Base-by-base conservation (phyloP, 2,329 filamentous ascomycete genomes). In the Fusarium brevicatenulatum region DNA sequence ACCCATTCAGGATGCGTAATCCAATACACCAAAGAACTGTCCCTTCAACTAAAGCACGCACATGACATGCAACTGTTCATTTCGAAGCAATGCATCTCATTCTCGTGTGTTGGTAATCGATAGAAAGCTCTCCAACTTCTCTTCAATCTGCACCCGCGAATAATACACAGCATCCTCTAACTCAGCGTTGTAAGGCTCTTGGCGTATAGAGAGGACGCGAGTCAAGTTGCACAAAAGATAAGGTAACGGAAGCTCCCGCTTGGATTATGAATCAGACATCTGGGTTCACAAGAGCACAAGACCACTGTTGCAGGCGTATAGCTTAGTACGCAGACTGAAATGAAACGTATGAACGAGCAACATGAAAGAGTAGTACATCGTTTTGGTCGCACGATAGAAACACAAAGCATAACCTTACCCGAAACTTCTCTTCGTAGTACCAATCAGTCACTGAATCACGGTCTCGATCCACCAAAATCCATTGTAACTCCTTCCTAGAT, bases 111-210 rank as follows among this genome's bases (percentile, higher is more conserved):
- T 25, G n/a, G 10, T 19, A 8, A 44, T 25, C n/a, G n/a, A 44
- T 0, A 44, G 8, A 4, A 8, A 19, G 10, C 12, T 44, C 16
- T 19, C 8, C 16, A 1, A 13, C 7, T 12, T 12, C 10, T 13
- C 10, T 18, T 25, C 23, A 19, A 11, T 19, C 7, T 25, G 9
- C n/a, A 4, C 5, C 7, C n/a, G 3, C 9, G 7, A 21, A 18
- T 18, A 21, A 7, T 23, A 15, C 28, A 32, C 21, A 50, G 3
- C 21, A n/a, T 12, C 13, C 12, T 5, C 21, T 30, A 30, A 18
- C 23, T 23, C 46, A 23, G 46, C 19, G 19, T 19, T 30, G 12
- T 21, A 6, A 30, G 9, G 9, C 21, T 9, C 7, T 32, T 23
- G 30, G 47, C 11, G 30, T 7, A 18, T 37, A 19, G 16, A 19